phyloP scores from a whole-genome alignment of 306 rosid genomes.

The Malus asiatica region DNA sequence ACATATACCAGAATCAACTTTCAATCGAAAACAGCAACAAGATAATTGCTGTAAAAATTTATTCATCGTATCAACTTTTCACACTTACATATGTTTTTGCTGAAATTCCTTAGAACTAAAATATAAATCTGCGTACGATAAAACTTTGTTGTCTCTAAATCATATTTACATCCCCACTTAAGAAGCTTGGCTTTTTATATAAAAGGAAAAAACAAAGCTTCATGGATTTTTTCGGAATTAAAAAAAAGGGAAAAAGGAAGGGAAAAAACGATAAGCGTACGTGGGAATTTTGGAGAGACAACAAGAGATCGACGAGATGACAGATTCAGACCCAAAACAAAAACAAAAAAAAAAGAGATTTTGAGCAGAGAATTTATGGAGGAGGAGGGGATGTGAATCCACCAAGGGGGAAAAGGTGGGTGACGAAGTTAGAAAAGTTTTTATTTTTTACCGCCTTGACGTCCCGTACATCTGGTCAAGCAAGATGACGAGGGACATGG shows the following conservation, averaged over 20 bases:
- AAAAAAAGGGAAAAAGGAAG: neutral
- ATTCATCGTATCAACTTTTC: neutral
- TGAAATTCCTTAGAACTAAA: neutral
- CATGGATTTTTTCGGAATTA: neutral
- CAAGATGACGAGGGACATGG: slow-evolving; percentile 62
- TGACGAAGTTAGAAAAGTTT: neutral
- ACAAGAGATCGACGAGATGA: neutral
- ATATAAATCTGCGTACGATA: neutral
- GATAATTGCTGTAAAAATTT: neutral
- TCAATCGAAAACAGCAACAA: neutral
- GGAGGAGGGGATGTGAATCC: neutral
- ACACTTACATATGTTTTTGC: neutral
- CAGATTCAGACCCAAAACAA: neutral
- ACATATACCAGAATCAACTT: neutral
- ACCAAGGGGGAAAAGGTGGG: slow-evolving; percentile 13
- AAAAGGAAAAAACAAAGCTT: slow-evolving; percentile 42
- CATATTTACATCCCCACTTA: neutral
- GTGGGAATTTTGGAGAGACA: neutral
- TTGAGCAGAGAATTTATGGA: neutral
- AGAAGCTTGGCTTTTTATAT: slow-evolving; percentile 35
- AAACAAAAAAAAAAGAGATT: neutral
- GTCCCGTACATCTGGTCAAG: slow-evolving; percentile 63
- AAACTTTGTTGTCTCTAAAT: neutral
- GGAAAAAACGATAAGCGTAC: neutral
- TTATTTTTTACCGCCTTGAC: neutral